Base-by-base conservation (phyloP, 768 basidiomycete species). In the Gloeostereum incarnatum region DNA sequence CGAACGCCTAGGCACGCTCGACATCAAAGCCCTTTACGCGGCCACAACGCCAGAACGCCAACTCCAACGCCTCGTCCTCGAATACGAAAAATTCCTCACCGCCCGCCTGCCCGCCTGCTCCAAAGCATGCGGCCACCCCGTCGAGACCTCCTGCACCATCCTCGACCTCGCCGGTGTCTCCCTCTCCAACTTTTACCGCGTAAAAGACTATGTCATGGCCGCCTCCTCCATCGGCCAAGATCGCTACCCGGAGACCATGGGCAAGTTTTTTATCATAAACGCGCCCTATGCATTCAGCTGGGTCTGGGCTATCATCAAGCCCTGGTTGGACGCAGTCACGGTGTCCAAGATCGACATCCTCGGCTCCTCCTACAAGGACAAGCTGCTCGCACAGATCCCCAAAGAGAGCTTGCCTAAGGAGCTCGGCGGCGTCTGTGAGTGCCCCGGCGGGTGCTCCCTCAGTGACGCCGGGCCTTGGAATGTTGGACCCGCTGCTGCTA, bases 201-300 rank as follows among this genome's bases (percentile, higher is more conserved):
- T 98, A 63, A 93, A 89, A 64, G 85, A 88, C 61, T 94, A 91
- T 66, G 84, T 98, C 30, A 72, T 68, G 44, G 59, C 73, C 16
- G 86, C 91, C 0, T 65, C 83, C 0, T 53, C 57, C 19, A 81
- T 99, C 58, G 88, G 89, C 8, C 92, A 96, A 59, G 75, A 96
- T 65, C 71, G 84, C 47, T 98, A 92, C 59, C 88, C 91, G 1
- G 89, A 94, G 59, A 78, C 71, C 47, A 90, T 97, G 94, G 94
- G 94, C 66, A 89, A 87, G 56, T 97, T 99, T 68, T 99, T 88
- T 70, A 92, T 98, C 71, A 86, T 96, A 73, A 97, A 98, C 54
- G 87, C 90, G 0, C 94, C 94, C 0, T 97, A 84, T 80, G 71
- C 78, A 36, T 99, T 99, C 67, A 73, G 75, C 36, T 73, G 82